Evolutionary conservation across 2,329 filamentous ascomycete genomes (phyloP), one percentile per base, ranked within the genome.

Genomic region (Colletotrichum caudatum): DNA sequence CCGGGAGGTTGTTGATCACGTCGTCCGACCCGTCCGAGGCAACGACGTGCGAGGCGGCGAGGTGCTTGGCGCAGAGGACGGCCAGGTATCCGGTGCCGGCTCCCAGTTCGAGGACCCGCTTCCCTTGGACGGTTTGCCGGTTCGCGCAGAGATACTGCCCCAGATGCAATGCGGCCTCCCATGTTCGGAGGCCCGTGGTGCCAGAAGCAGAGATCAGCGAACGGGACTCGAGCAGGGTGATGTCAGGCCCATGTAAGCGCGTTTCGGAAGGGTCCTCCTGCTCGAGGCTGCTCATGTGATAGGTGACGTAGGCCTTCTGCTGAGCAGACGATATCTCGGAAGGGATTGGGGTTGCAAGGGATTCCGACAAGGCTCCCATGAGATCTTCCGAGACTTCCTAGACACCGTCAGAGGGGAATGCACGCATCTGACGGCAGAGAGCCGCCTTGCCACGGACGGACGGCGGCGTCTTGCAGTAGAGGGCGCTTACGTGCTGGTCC

Each of bases 311-410:
- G 41, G 89, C 89, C 78, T 92, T 92, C 75, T 87, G 88, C 81
- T 95, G 93, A 33, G 89, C 92, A 67, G 91, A 88, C 50, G 86
- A 83, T 35, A 87, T 79, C 77, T 94, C 90, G 26, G 90, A 86
- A n/a, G 88, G 90, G 20, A 92, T 81, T 20, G 90, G 88, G 39
- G 87, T 84, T 26, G 87, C 84, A 69, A 97, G 85, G 33, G 96
- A 85, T 72, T 85, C 81, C 65, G 91, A 89, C 75, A 97, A 86
- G 48, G 86, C 84, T 66, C 85, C 85, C 87, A 95, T 93, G 76
- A 98, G 87, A 80, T 92, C 87, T 81, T 97, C 93, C 73, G 92
- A 94, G 58, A 97, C 91, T 80, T 92, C 94, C 95, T 98, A 82
- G 35, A 51, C 59, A 56, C 65, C 61, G 37, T 64, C 35, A 64